Evolutionary conservation across 2,329 filamentous ascomycete genomes (phyloP), one percentile per base, ranked within the genome.

Genomic region (Myriosclerotinia curreyana): DNA sequence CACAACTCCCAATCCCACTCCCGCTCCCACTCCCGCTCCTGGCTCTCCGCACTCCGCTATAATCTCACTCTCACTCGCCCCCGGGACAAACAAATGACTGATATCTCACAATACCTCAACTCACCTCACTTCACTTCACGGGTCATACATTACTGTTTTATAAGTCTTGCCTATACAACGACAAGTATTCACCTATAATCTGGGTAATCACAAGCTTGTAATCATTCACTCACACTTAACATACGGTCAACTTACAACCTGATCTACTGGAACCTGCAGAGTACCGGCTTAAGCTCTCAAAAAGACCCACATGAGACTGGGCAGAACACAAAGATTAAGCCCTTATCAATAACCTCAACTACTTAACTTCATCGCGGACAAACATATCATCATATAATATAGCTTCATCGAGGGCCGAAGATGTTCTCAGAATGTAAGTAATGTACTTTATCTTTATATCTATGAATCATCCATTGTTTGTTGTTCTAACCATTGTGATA

Each of bases 351-450:
- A 62, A n/a, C 50, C 50, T 62, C 60, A 36, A 55, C 44, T 44
- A 31, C 60, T 51, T 40, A 56, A 49, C 25, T 44, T 36, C 64
- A 65, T 31, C 64, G 17, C 36, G 28, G 31, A 48, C 60, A 38
- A 48, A 46, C 14, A 34, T 44, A 14, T 31, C 54, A 56, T 22
- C 25, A 56, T 14, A n/a, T 8, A 34, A 17, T 38, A 49, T 8
- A 14, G 48, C 22, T 46, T 31, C 4, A 44, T 46, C 14, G 48
- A 55, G 60, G 51, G 53, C 51, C 48, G 50, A 71, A 68, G 64
- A 75, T 75, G 73, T 75, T 75, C 67, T 75, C 73, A 50, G 73
- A 75, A 70, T 75, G 73, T 74, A 64, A 71, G 73, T 67, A 61
- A n/a, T n/a, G 17, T 40, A 56, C 58, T 9, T 20, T 22, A 17